Evolutionary conservation across 441 rosid species (phyloP).

Genomic region (Erodium moschatum): DNA sequence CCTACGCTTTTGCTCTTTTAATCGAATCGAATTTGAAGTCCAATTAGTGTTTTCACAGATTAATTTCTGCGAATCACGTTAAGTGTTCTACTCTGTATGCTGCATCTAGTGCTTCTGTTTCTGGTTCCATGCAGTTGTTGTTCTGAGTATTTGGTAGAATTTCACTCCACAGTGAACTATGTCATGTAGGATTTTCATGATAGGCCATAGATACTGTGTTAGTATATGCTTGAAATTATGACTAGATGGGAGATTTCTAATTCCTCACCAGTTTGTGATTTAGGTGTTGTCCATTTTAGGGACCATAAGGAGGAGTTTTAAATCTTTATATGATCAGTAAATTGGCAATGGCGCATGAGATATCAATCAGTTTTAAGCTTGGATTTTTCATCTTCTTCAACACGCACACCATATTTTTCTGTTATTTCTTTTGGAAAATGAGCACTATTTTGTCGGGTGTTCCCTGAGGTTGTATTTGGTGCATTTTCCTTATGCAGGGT

Average conservation of each 20-base stretch:
- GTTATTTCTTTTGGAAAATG: neutral
- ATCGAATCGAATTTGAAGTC: neutral
- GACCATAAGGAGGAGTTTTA: neutral
- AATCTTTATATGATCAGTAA: neutral
- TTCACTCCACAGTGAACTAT: neutral
- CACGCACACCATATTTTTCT: too few species aligned
- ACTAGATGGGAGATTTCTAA: neutral
- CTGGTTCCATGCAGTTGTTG: neutral
- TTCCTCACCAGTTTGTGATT: neutral
- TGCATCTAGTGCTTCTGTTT: neutral
- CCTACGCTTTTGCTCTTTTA: too few species aligned
- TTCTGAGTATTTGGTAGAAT: neutral
- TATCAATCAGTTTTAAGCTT: too few species aligned
- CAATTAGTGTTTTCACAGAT: neutral
- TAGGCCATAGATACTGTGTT: neutral
- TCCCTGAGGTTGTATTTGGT: neutral
- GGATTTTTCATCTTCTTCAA: too few species aligned
- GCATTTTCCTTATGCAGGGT: conserved; percentile 44
- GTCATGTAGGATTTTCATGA: neutral
- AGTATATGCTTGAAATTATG: neutral
- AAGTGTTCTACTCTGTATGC: neutral
- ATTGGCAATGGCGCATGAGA: neutral
- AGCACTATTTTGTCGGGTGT: neutral
- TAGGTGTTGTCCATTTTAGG: neutral
- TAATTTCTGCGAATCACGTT: neutral